phyloP scores from a whole-genome alignment of 306 rosid genomes.

The Hylodesmum podocarpum region DNA sequence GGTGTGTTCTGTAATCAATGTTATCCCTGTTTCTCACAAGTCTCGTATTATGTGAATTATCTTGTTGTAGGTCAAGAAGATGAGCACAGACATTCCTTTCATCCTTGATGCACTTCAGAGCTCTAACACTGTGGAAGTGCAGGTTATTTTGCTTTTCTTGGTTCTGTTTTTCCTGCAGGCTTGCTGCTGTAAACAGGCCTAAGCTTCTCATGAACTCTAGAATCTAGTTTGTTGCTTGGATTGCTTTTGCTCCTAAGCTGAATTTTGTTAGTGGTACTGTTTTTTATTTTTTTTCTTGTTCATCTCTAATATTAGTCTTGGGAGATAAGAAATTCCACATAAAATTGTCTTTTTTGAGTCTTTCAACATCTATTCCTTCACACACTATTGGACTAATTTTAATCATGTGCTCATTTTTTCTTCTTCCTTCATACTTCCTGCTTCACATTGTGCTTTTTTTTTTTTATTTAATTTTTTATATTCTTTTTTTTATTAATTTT shows the following conservation, averaged over 20 bases:
- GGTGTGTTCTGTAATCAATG: slow-evolving; percentile 5
- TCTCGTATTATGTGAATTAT: background rate
- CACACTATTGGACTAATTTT: background rate
- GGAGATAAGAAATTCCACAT: background rate
- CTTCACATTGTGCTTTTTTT: background rate
- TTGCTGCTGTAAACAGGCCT: background rate
- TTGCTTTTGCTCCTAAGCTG: background rate
- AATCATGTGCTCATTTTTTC: too few species aligned
- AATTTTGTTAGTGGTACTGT: background rate
- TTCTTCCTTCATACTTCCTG: background rate
- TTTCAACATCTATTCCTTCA: too few species aligned
- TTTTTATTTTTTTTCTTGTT: background rate
- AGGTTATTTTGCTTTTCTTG: slow-evolving; percentile 50
- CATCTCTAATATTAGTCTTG: background rate
- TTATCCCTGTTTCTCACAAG: slow-evolving; percentile 16
- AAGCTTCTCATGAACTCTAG: background rate
- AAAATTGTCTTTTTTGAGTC: too few species aligned
- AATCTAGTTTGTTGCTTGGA: slow-evolving; percentile 5
- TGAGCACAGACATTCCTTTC: slow-evolving; percentile 74
- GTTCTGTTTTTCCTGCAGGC: background rate
- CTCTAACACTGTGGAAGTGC: slow-evolving; percentile 76
- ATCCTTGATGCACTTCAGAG: slow-evolving; percentile 80
- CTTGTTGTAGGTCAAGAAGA: slow-evolving; percentile 56
- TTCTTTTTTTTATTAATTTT: too few species aligned
- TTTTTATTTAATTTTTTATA: background rate